These are phyloP conservation scores for Elongisporangium prolatum DNA, from an alignment of 352 stramenopile species.

Conservation along the genomic window DNA sequence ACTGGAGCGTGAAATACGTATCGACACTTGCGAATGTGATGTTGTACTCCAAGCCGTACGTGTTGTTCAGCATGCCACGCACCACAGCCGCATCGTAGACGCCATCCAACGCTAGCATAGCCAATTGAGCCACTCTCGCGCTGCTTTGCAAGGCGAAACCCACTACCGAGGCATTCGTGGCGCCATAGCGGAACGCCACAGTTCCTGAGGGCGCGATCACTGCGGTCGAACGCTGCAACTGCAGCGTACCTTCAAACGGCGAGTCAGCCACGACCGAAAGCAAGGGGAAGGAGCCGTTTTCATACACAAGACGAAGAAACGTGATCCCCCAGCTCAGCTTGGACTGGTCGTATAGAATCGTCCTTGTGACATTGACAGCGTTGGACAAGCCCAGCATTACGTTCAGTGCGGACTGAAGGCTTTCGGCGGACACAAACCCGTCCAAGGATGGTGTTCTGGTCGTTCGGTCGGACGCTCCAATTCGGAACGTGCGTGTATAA, in stretches of 20 bases:
- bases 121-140: constrained; percentile 23
- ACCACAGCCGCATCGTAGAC: constrained; percentile 31
- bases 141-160: constrained; percentile 15
- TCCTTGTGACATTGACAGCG: constrained; percentile 25
- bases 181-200: constrained; percentile 43
- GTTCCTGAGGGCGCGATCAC: constrained; percentile 25
- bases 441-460: constrained; percentile 24
- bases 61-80: constrained; percentile 9
- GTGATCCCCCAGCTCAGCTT: constrained; percentile 50
- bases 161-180: constrained; percentile 6
- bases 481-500: constrained; percentile 41
- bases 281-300: constrained; percentile 26
- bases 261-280: constrained; percentile 23
- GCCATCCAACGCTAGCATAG: constrained; percentile 19
- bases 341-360: constrained; percentile 24
- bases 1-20: constrained; percentile 23
- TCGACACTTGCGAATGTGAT: constrained; percentile 57
- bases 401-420: constrained; percentile 42
- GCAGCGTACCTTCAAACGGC: constrained; percentile 41
- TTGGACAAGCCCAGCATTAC: constrained; percentile 18
- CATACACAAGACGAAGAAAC: constrained; percentile 35
- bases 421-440: constrained; percentile 37
- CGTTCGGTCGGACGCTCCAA: constrained; percentile 16
- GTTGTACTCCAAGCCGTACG: constrained; percentile 41
- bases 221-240: constrained; percentile 6